Base-by-base conservation (phyloP, 2,329 filamentous ascomycete species). In the Chaetomium sp. region DNA sequence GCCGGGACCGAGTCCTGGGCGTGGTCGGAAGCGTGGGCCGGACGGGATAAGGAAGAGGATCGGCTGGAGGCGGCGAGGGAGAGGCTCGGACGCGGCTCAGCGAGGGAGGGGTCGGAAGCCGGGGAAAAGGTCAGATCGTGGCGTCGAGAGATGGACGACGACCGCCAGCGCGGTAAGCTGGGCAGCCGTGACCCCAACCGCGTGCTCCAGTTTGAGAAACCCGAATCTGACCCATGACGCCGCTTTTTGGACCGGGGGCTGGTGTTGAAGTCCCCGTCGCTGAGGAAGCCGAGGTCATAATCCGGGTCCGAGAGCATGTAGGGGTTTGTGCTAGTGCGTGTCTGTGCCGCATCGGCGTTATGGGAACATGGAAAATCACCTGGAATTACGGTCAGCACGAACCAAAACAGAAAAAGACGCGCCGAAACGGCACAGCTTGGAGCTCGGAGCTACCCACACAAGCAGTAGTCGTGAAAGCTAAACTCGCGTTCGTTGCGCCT, bases 21-120 rank as follows among this genome's bases (percentile, higher is more conserved):
- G 60, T 68, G 72, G 49, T 81, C 78, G 1, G 68, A 65, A 7
- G 68, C 65, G 44, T 71, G 77, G 58, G 76, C 73, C 1, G 82
- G 81, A 37, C 79, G 79, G 9, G 88, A 89, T 52, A 88, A 75
- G n/a, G 87, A 91, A 1, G 89, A 91, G 1, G 89, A 88, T 52
- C 88, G 82, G 64, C 89, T 88, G 2, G 89, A 92, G 2, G 85
- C 79, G 6, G 84, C 79, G 49, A 80, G 76, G 1, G 85, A 87
- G 14, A 76, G 63, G 14, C 85, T 82, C 32, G 88, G 76, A 52
- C 85, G 84, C 55, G 86, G 88, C 66, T 96, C 91, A 1, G 48
- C 53, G 49, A 95, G 80, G 12, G 83, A 89, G 32, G 92, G 79
- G 65, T 96, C 92, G 43, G 94, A 95, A 59, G 86, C 86, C 0